Base-by-base conservation (phyloP, 805 yeast genomes). In the Suhomyces emberorum region DNA sequence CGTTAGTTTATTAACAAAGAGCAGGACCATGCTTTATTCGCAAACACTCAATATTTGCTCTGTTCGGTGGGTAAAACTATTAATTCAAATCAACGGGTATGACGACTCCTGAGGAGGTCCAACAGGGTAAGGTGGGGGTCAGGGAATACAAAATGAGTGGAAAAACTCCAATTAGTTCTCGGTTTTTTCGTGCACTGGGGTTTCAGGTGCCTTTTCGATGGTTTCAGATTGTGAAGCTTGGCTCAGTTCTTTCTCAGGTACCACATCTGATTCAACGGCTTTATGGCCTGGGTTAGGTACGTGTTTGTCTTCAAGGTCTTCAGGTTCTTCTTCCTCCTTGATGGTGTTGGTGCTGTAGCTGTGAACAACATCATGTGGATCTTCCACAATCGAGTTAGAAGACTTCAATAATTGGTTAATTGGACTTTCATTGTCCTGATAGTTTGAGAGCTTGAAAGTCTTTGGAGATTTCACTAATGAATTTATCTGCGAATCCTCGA, bases 401-500 rank as follows among this genome's bases (percentile, higher is more conserved):
- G 57, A 42, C 32, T 53, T 53, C 29, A 64, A 49, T 39, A 65
- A 54, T 41, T 64, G 68, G 38, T 48, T 51, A 17, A 64, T 50
- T 8, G 70, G 70, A 39, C 69, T 62, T 40, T 58, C 66, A 14
- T 51, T 44, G 17, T 62, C 65, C 32, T 58, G 59, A 45, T 54
- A 57, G 40, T 63, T 51, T 6, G 70, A 48, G 34, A 67, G 53
- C 18, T 69, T 56, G 42, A 56, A 66, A 0, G 66, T 63, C 45
- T 67, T 67, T 15, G 73, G 73, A 7, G 69, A 63, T 39, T 67
- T 67, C 7, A 64, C 70, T 35, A 61, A 48, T 5, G 59, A 48
- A 18, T 34, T 34, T 7, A 15, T 16, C 15, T 18, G 30, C n/a
- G 19, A 15, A 6, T 31, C 33, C 14, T 12, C 32, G 4, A 23